Percentiles rank a stretch among this genome's conserved stretches.
phyloP scores from a whole-genome alignment of 345 rosid genomes.

The Bruguiera parviflora region DNA sequence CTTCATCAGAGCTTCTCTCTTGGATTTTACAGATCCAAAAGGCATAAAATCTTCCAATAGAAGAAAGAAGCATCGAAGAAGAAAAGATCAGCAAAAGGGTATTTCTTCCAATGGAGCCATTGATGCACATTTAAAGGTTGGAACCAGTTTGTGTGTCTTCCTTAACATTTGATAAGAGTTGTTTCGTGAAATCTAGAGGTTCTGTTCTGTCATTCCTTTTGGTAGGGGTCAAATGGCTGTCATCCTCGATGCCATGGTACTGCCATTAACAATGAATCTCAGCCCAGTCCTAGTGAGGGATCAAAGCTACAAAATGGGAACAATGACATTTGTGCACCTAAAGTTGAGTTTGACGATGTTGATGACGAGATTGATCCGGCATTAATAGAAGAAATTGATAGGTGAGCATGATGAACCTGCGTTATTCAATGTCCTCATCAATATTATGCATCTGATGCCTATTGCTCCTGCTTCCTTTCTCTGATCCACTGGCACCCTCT shows the following conservation, averaged over 20 bases:
- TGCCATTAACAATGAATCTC: neutral
- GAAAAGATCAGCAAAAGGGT: constrained; percentile 24
- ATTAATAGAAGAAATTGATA: constrained; percentile 27
- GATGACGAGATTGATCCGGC: constrained; percentile 32
- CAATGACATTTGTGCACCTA: constrained; percentile 13
- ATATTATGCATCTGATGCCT: neutral
- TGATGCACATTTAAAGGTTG: constrained; percentile 14
- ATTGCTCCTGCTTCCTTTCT: neutral
- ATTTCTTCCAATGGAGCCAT: constrained; percentile 7
- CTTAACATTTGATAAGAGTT: neutral
- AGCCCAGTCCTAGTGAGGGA: constrained; percentile 11
- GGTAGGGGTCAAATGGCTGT: constrained; percentile 14
- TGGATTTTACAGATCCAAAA: constrained; percentile 19
- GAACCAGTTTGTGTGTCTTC: neutral
- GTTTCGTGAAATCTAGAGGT: neutral
- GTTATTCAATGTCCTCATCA: neutral
- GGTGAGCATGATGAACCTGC: constrained; percentile 18
- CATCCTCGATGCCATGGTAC: constrained; percentile 9
- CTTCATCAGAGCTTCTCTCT: constrained; percentile 29
- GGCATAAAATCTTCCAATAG: constrained; percentile 24
- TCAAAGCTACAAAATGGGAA: constrained; percentile 9
- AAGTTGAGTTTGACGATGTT: constrained; percentile 24
- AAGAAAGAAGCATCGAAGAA: constrained; percentile 24
- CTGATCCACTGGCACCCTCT: no score
- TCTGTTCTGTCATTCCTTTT: neutral